A percentile compares a stretch with the other conserved stretches of the same genome.
Conservation (phyloP, 2,329 filamentous ascomycete genomes). For the Fusarium lateritium region DNA sequence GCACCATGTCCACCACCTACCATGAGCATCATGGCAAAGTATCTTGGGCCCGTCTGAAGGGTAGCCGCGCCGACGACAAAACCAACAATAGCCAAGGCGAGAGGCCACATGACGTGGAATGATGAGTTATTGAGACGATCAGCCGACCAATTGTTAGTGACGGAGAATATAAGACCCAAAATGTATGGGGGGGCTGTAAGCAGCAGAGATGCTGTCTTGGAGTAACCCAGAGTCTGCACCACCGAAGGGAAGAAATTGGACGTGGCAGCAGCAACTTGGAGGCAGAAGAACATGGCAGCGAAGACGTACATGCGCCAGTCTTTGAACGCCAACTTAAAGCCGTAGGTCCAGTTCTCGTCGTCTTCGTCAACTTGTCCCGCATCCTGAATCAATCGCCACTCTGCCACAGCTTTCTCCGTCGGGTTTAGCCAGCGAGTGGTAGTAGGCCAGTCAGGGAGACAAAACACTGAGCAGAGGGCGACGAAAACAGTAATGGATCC, state of each 20-base stretch:
- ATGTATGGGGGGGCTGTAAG: slow-evolving; percentile 23
- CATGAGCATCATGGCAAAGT: slow-evolving; percentile 33
- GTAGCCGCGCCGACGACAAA: slow-evolving; percentile 20
- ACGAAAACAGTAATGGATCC: slow-evolving; percentile 22
- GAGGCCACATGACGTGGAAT: slow-evolving; percentile 26
- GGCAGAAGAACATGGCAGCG: slow-evolving; percentile 29
- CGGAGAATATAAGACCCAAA: slow-evolving; percentile 20
- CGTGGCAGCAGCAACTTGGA: slow-evolving; percentile 22
- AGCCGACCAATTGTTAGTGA: slow-evolving; percentile 25
- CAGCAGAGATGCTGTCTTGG: slow-evolving; percentile 11
- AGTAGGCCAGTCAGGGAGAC: slow-evolving; percentile 21
- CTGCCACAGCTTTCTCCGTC: slow-evolving; percentile 22
- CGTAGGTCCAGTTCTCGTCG: slow-evolving; percentile 22
- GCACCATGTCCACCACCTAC: slow-evolving; percentile 24
- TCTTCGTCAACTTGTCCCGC: slow-evolving; percentile 30
- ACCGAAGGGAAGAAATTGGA: slow-evolving; percentile 28
- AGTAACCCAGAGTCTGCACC: slow-evolving; percentile 21
- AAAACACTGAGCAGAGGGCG: slow-evolving; percentile 8
- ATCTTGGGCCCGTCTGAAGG: slow-evolving; percentile 15
- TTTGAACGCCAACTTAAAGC: slow-evolving; percentile 28
- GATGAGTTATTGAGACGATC: slow-evolving; percentile 24
- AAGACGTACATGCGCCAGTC: slow-evolving; percentile 29
- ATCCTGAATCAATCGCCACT: slow-evolving; percentile 24
- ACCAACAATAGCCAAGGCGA: slow-evolving; percentile 15
- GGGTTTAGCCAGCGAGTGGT: slow-evolving; percentile 23